Percentiles rank a stretch among this genome's conserved stretches.
Conservation (phyloP, 2,329 filamentous ascomycete species). For the Xylaria hypoxylon region DNA sequence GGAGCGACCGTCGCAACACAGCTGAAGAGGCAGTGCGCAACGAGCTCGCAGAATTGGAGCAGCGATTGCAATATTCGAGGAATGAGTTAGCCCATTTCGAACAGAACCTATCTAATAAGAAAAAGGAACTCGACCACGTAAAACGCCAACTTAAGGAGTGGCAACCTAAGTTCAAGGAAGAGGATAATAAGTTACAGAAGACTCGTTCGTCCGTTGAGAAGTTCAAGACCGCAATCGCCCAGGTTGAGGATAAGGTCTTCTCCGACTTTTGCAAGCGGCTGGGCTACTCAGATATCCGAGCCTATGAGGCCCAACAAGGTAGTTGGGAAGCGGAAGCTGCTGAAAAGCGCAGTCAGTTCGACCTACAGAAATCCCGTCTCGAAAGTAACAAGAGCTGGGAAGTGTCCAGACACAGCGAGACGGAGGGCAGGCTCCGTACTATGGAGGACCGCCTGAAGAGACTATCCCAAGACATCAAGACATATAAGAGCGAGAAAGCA, state of each 20-base stretch:
- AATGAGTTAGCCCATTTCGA: conserved; percentile 83
- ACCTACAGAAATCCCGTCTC: conserved; percentile 82
- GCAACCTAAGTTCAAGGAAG: conserved; percentile 80
- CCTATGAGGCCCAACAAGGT: conserved; percentile 93
- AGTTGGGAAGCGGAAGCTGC: conserved; percentile 90
- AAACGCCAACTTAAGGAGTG: conserved; percentile 79
- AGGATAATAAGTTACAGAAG: conserved; percentile 74
- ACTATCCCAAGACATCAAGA: conserved; percentile 75
- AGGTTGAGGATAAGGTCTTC: conserved; percentile 91
- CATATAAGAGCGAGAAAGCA: conserved; percentile 78
- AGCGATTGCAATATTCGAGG: conserved; percentile 76
- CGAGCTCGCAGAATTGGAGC: conserved; percentile 82
- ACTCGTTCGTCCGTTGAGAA: conserved; percentile 63
- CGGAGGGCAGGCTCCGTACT: conserved; percentile 74
- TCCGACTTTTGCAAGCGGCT: conserved; percentile 85
- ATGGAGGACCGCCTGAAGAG: conserved; percentile 75
- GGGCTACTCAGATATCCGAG: conserved; percentile 88
- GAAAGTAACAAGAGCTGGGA: conserved; percentile 71
- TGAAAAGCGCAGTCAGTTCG: conserved; percentile 87
- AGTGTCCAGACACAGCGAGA: conserved; percentile 63
- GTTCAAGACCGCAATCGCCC: conserved; percentile 73
- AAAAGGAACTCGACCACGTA: conserved; percentile 80
- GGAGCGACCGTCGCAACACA: conserved; percentile 77
- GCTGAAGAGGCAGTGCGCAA: conserved; percentile 85
- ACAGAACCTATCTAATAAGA: conserved; percentile 86